Base-by-base conservation (phyloP, 78 protist genomes). In the Dictyostelium brefeldianum region DNA sequence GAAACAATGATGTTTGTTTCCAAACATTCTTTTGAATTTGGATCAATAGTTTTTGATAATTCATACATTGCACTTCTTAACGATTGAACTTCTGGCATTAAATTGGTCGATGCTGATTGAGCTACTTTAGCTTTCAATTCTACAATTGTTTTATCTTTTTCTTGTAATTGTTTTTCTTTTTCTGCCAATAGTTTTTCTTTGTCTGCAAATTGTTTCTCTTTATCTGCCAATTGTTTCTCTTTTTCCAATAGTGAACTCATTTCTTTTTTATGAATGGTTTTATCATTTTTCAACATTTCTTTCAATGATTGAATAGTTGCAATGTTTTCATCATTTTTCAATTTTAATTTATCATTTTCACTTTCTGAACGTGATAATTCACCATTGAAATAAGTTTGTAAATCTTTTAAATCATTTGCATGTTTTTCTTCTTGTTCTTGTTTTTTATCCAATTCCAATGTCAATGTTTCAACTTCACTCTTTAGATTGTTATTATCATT, bases 31-130 rank as follows among this genome's bases (percentile, higher is more conserved):
- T 14, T 67, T 4, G 75, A 12, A 17, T 14, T 14, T 10, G 75
- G 75, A 67, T 67, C 15, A 31, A 67, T 31, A n/a, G 31, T 11
- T 67, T 31, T 67, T 1, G 75, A 27, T 31, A 67, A 2, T 31
- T 67, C 75, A 15, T 31, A 67, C 18, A 67, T 67, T 31, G 36
- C 22, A 67, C 15, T 67, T 67, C 48, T 67, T 2, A 62, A 36
- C 0, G 70, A 62, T 62, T 62, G 70, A 62, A 62, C 70, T 31
- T 62, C 70, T 62, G 70, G 70, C 70, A 62, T 62, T 62, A 62
- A 25, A 62, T 62, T 62, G 1, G 43, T 36, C 1, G 43, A 36
- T 36, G 43, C 2, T 17, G 70, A 62, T 25, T 62, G 70, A 11
- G 22, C 43, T 22, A 36, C n/a, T 62, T 62, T 62, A 11, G 27